Evolutionary conservation across 768 basidiomycete species (phyloP).

Genomic region (Suillus ampliporus): DNA sequence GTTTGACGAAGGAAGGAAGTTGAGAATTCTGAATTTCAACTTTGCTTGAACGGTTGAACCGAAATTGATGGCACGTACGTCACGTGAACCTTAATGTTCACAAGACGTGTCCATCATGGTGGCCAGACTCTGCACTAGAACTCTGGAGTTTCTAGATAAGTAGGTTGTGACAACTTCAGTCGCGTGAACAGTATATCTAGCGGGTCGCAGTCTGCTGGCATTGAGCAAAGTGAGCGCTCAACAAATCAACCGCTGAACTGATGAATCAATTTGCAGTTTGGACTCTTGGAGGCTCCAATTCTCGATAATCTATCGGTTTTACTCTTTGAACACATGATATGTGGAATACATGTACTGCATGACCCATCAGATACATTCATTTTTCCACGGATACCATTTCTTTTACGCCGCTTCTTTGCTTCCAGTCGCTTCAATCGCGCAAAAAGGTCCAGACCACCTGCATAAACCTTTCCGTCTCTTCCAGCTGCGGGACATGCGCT

Average conservation of each 20-base stretch:
- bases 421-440: background rate
- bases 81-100: conserved; percentile 1
- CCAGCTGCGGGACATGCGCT: conserved; percentile 42
- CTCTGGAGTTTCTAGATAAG: background rate
- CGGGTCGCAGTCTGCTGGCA: background rate
- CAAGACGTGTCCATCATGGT: background rate
- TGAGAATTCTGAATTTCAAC: background rate
- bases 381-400: background rate
- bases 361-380: background rate
- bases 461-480: conserved; percentile 44
- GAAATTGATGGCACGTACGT: background rate
- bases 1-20: background rate
- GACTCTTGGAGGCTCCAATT: too few relatives aligned
- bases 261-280: background rate
- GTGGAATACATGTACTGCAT: background rate
- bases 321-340: background rate
- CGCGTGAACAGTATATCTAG: background rate
- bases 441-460: conserved; percentile 39
- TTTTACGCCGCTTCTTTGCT: background rate
- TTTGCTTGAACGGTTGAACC: background rate
- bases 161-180: background rate
- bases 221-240: background rate
- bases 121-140: background rate
- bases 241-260: background rate
- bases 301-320: background rate